Conservation (phyloP, 257 asterid species). For the Penstemon eatonii region DNA sequence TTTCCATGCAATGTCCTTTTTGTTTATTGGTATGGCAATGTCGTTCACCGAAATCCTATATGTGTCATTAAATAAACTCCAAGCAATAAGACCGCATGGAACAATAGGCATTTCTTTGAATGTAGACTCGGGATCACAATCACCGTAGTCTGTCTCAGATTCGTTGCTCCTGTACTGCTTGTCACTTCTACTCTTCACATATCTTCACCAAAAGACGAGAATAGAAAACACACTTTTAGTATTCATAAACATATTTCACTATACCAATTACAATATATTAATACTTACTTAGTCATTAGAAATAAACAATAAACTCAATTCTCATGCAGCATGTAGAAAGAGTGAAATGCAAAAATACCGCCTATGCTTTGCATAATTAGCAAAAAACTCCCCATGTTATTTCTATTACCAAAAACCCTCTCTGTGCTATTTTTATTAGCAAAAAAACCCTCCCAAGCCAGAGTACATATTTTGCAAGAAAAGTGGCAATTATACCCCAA, state of each 20-base stretch:
- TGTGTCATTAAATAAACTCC: constrained; percentile 95
- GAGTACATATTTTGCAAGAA: too few relatives aligned
- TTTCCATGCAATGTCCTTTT: constrained; percentile 70
- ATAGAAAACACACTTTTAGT: background rate
- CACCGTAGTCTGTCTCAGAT: constrained; percentile 20
- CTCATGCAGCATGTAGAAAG: background rate
- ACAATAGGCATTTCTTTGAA: constrained; percentile 43
- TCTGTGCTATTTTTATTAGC: too few relatives aligned
- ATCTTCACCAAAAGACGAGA: constrained; percentile 43
- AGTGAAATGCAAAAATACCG: too few relatives aligned
- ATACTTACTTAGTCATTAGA: too few relatives aligned
- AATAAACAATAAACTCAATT: too few relatives aligned
- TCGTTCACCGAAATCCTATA: constrained; percentile 48
- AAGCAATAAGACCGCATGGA: constrained; percentile 94
- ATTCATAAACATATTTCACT: background rate
- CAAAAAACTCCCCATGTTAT: too few relatives aligned
- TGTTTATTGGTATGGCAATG: constrained; percentile 50
- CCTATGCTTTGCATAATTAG: too few relatives aligned
- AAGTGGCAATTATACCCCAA: too few relatives aligned
- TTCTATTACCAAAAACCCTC: too few relatives aligned
- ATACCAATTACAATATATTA: too few relatives aligned
- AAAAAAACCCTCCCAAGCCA: too few relatives aligned
- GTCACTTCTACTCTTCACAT: constrained; percentile 81
- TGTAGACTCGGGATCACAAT: constrained; percentile 65
- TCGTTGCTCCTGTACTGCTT: constrained; percentile 54